phyloP scores from a whole-genome alignment of 345 rosid species.

The Boechera retrofracta region DNA sequence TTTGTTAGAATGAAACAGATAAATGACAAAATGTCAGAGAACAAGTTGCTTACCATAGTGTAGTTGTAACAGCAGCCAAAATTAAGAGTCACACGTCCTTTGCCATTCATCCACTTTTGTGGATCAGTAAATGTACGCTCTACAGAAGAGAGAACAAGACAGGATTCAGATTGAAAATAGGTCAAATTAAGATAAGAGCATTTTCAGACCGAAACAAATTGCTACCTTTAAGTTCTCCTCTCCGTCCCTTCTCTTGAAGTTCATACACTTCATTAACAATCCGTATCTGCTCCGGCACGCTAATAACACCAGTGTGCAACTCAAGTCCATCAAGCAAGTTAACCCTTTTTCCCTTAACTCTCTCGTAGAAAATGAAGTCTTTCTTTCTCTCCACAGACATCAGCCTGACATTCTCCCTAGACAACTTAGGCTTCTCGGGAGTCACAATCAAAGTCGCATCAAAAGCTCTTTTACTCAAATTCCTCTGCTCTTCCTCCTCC shows the following conservation, averaged over 20 bases:
- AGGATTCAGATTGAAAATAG: neutral
- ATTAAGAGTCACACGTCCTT: constrained; percentile 72
- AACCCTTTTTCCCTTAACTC: constrained; percentile 51
- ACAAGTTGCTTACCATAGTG: constrained; percentile 46
- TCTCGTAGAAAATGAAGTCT: constrained; percentile 58
- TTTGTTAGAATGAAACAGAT: neutral
- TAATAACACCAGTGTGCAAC: constrained; percentile 59
- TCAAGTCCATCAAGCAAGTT: constrained; percentile 67
- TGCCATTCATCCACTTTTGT: constrained; percentile 72
- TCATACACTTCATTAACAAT: constrained; percentile 58
- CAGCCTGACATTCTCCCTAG: constrained; percentile 58
- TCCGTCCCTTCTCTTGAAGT: constrained; percentile 58
- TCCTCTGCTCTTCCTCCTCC: constrained; percentile 57
- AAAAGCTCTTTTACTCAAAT: constrained; percentile 41
- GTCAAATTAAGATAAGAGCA: neutral
- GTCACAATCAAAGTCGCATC: constrained; percentile 48
- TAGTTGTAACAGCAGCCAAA: constrained; percentile 76
- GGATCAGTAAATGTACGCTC: constrained; percentile 72
- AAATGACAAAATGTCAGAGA: neutral
- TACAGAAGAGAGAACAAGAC: constrained; percentile 30
- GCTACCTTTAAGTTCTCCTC: constrained; percentile 57
- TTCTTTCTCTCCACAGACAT: constrained; percentile 52
- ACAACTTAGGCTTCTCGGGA: constrained; percentile 64
- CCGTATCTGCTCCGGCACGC: constrained; percentile 61
- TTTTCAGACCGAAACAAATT: constrained; percentile 9